Percentiles rank a stretch among this genome's conserved stretches.
phyloP scores from a whole-genome alignment of 768 basidiomycete genomes.

The Tricholoma saponaceum region DNA sequence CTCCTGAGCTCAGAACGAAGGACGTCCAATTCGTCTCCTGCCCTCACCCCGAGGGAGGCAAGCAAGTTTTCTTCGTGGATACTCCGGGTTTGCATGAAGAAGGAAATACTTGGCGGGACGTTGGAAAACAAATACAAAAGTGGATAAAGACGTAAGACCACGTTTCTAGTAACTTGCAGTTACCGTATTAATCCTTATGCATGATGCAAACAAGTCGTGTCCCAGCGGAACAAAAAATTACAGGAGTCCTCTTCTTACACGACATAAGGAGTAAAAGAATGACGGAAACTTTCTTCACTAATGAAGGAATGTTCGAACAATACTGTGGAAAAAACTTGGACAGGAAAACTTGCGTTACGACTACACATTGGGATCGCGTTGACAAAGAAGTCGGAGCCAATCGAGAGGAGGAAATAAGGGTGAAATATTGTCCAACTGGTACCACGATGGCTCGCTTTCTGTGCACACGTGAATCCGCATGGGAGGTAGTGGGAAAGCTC shows the following conservation, averaged over 20 bases:
- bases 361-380: slow-evolving; percentile 1
- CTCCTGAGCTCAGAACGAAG: not conserved
- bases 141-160: slow-evolving; percentile 1
- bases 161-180: not conserved
- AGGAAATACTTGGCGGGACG: not conserved
- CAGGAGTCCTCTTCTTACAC: not conserved
- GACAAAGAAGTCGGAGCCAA: not conserved
- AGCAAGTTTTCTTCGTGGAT: not conserved
- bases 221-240: not conserved
- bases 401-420: not conserved
- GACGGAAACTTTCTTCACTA: not conserved
- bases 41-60: not conserved
- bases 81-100: slow-evolving; percentile 4
- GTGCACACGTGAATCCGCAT: not conserved
- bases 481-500: not conserved
- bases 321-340: not conserved
- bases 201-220: not conserved
- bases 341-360: not conserved
- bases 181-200: not conserved
- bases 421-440: not conserved
- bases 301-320: not conserved
- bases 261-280: not conserved
- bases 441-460: not conserved
- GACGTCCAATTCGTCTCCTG: not conserved
- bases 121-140: not conserved